phyloP scores from a whole-genome alignment of 768 basidiomycete species.

The Solioccasus polychromus region DNA sequence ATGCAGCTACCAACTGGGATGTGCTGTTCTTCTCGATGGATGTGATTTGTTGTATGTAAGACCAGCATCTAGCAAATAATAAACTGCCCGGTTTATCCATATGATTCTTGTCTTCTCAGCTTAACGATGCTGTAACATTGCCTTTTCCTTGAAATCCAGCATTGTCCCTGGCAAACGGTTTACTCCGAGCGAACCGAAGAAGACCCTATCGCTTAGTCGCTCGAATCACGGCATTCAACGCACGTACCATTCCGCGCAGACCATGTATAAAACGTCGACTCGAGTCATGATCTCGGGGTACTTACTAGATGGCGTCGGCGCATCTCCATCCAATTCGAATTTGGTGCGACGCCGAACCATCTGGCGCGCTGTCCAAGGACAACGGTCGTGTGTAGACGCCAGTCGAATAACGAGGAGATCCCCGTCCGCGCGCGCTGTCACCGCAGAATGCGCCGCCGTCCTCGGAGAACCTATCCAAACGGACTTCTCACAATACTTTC shows the following conservation, averaged over 20 bases:
- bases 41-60: neutral
- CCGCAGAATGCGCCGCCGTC: conserved; percentile 5
- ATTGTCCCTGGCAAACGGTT: conserved; percentile 10
- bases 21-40: neutral
- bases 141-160: neutral
- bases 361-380: conserved; percentile 1
- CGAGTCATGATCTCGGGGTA: neutral
- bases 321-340: conserved; percentile 8
- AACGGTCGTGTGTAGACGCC: conserved; percentile 2
- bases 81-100: neutral
- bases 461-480: conserved; percentile 11
- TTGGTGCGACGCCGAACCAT: conserved; percentile 2
- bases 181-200: conserved; percentile 7
- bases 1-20: neutral
- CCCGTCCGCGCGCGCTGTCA: neutral
- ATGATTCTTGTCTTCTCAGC: neutral
- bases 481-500: conserved; percentile 8
- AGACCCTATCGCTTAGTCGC: neutral
- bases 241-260: neutral
- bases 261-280: neutral
- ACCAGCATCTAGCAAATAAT: neutral
- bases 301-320: conserved; percentile 9
- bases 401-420: conserved; percentile 5
- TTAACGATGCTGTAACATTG: neutral
- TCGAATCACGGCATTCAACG: neutral